Percentiles rank a stretch among this genome's conserved stretches.
Evolutionary conservation across 2,329 filamentous ascomycete genomes (phyloP).

Genomic region (Microcera coccophila): DNA sequence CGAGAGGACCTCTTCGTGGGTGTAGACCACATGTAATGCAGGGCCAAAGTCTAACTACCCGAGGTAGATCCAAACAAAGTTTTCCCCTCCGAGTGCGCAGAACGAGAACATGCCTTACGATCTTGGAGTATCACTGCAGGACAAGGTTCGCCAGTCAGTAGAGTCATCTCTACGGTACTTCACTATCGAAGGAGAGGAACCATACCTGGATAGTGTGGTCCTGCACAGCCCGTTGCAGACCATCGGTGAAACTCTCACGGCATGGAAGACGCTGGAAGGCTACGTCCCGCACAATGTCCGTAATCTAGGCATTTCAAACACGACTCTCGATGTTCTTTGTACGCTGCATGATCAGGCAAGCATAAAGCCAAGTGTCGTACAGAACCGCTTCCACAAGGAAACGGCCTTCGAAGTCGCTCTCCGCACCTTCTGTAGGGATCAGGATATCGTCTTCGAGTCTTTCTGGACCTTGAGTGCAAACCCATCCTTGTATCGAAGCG

Average conservation of each 20-base stretch:
- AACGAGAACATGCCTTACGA: slow-evolving; percentile 61
- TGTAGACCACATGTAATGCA: slow-evolving; percentile 20
- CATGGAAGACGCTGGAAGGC: slow-evolving; percentile 62
- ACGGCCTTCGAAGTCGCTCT: slow-evolving; percentile 59
- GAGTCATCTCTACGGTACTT: slow-evolving; percentile 64
- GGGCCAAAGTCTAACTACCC: neutral
- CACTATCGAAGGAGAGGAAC: slow-evolving; percentile 34
- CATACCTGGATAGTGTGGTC: slow-evolving; percentile 69
- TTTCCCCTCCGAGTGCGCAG: slow-evolving; percentile 62
- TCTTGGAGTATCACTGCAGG: slow-evolving; percentile 50
- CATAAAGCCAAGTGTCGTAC: slow-evolving; percentile 56
- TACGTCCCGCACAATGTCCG: slow-evolving; percentile 64
- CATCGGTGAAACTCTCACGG: slow-evolving; percentile 51
- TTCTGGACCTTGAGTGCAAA: slow-evolving; percentile 55
- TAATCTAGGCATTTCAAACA: slow-evolving; percentile 72
- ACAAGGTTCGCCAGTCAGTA: slow-evolving; percentile 66
- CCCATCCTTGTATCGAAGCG: slow-evolving; percentile 33
- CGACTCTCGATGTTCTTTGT: slow-evolving; percentile 54
- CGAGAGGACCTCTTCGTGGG: slow-evolving; percentile 61
- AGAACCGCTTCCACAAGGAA: slow-evolving; percentile 67
- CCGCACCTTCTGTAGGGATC: slow-evolving; percentile 46
- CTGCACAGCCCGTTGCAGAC: slow-evolving; percentile 57
- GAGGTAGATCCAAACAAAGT: slow-evolving; percentile 74
- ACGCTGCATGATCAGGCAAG: slow-evolving; percentile 44
- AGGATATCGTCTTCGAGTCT: slow-evolving; percentile 46